These are phyloP conservation scores for Cutaneotrichosporon sp. DNA, from an alignment of 1,284 basidiomycete genomes.

Conservation along the genomic window DNA sequence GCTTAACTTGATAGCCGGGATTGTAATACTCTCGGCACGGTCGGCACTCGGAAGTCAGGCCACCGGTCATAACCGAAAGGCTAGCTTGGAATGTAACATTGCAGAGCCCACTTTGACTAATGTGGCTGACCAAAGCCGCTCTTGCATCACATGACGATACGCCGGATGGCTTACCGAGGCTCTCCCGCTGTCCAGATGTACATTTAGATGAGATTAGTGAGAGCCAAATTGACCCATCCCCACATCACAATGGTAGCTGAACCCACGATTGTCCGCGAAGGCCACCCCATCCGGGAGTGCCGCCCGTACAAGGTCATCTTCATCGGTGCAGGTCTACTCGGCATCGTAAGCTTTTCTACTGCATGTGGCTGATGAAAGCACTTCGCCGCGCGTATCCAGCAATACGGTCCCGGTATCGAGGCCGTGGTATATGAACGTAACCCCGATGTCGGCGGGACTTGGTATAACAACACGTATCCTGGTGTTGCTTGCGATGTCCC, in stretches of 20 bases:
- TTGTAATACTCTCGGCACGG: too few species aligned
- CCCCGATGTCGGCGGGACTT: constrained; percentile 17
- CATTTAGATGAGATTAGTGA: not conserved
- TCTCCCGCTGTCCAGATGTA: not conserved
- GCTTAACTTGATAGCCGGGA: too few species aligned
- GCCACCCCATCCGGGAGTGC: constrained; percentile 15
- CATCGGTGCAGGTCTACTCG: constrained; percentile 17
- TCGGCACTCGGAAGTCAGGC: too few species aligned
- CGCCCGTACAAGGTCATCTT: constrained; percentile 20
- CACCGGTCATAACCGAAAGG: too few species aligned
- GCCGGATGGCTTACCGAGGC: too few species aligned
- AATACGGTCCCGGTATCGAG: constrained; percentile 16
- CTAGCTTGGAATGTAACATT: too few species aligned
- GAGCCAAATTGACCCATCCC: not conserved
- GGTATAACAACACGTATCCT: constrained; percentile 39
- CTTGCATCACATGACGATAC: too few species aligned
- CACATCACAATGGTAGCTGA: not conserved
- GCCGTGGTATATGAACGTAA: constrained; percentile 15
- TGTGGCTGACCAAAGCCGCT: too few species aligned
- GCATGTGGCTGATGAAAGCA: not conserved
- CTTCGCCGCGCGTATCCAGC: constrained; percentile 18
- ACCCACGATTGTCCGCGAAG: constrained; percentile 7
- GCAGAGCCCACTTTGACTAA: too few species aligned
- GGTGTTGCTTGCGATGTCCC: constrained; percentile 38
- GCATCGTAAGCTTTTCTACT: not conserved